Percentiles rank a stretch among this genome's conserved stretches.
Conservation (phyloP, 2,329 filamentous ascomycete species). For the Plenodomus biglobosus region DNA sequence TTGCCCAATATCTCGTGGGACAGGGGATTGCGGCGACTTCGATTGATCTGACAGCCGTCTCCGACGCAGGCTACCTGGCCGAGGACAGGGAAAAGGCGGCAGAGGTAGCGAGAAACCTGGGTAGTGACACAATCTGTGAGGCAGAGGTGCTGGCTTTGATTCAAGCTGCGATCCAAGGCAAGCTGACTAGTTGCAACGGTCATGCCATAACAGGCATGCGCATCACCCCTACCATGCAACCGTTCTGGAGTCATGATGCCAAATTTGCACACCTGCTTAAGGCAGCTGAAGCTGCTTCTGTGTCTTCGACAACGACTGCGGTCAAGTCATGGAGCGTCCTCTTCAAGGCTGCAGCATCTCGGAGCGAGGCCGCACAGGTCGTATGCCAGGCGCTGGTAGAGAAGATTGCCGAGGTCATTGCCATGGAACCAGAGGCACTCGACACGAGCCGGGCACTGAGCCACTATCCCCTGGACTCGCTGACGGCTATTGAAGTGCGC, state of each 20-base stretch:
- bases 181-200: constrained; percentile 22
- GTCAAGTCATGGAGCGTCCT: constrained; percentile 25
- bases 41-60: constrained; percentile 29
- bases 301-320: constrained; percentile 9
- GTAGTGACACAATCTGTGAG: constrained; percentile 28
- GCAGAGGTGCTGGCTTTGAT: constrained; percentile 31
- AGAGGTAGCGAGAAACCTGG: constrained; percentile 29
- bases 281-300: constrained; percentile 22
- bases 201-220: constrained; percentile 36
- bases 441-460: constrained; percentile 24
- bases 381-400: constrained; percentile 15
- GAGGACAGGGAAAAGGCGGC: constrained; percentile 13
- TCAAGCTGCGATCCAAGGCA: constrained; percentile 24
- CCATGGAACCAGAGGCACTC: constrained; percentile 29
- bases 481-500: constrained; percentile 37
- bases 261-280: constrained; percentile 28
- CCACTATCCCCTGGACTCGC: constrained; percentile 29
- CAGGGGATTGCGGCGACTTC: constrained; percentile 24
- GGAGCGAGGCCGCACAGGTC: constrained; percentile 23
- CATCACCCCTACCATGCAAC: constrained; percentile 22
- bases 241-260: constrained; percentile 33
- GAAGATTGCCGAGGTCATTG: constrained; percentile 31
- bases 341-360: constrained; percentile 24
- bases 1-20: constrained; percentile 22
- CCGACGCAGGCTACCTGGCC: constrained; percentile 29